Evolutionary conservation across 331 rosid species (phyloP).

Genomic region (Phaseolus coccineus): DNA sequence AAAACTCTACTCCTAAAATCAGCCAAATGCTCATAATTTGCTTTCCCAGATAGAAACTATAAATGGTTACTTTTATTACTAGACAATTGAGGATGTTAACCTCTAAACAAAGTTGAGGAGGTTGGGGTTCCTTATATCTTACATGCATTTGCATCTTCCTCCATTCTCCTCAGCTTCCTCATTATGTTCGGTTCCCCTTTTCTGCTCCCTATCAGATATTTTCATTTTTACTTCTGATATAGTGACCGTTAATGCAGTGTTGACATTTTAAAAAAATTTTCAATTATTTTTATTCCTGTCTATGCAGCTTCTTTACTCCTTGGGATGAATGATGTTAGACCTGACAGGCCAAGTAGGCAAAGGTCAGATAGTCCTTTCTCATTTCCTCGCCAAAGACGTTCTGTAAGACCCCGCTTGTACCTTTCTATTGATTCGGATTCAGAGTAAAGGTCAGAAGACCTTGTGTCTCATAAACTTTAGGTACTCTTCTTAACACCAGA

Average conservation of each 20-base stretch:
- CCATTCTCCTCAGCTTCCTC: neutral
- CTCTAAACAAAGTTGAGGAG: constrained; percentile 12
- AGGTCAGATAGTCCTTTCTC: constrained; percentile 91
- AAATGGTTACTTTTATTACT: constrained; percentile 20
- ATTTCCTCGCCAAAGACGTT: constrained; percentile 95
- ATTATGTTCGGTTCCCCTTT: constrained; percentile 5
- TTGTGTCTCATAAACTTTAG: constrained; percentile 50
- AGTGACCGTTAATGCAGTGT: neutral
- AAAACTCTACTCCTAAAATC: constrained; percentile 2
- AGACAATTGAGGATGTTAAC: constrained; percentile 32
- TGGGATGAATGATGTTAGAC: constrained; percentile 80
- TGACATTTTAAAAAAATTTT: too few relatives aligned
- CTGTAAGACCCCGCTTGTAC: constrained; percentile 80
- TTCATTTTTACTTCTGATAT: constrained; percentile 2
- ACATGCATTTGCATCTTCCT: constrained; percentile 11
- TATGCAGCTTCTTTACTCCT: constrained; percentile 94
- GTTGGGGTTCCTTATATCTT: neutral
- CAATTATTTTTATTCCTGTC: constrained; percentile 36
- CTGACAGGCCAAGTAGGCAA: constrained; percentile 78
- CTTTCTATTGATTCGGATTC: constrained; percentile 90
- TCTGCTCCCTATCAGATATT: neutral
- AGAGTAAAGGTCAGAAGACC: constrained; percentile 63
- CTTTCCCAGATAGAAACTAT: constrained; percentile 15
- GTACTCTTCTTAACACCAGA: constrained; percentile 43
- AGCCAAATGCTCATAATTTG: constrained; percentile 33